These are phyloP conservation scores for Serendipita sp. DNA, from an alignment of 768 basidiomycete genomes.

Conservation along the genomic window DNA sequence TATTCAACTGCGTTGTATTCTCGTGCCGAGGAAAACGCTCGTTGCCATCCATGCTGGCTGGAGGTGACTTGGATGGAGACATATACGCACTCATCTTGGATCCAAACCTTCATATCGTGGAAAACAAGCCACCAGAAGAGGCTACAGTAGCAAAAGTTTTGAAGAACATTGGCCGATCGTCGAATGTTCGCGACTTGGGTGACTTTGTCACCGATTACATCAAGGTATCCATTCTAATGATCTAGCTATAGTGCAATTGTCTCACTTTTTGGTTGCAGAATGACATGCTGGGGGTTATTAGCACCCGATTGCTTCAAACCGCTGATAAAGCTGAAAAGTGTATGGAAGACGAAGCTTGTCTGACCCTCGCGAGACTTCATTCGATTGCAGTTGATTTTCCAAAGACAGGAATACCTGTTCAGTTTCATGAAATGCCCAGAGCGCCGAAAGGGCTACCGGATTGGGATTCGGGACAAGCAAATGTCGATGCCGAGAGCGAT, in stretches of 20 bases:
- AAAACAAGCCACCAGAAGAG: too few relatives aligned
- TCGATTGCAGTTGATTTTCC: slow-evolving; percentile 12
- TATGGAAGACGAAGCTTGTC: slow-evolving; percentile 7
- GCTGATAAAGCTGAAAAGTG: slow-evolving; percentile 10
- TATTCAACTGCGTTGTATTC: slow-evolving; percentile 13
- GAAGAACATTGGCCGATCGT: slow-evolving; percentile 29
- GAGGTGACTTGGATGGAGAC: slow-evolving; percentile 58
- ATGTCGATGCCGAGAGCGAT: slow-evolving; percentile 36
- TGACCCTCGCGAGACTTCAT: slow-evolving; percentile 13
- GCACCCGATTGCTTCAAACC: slow-evolving; percentile 11
- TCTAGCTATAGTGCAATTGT: too few relatives aligned
- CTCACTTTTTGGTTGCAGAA: neutral
- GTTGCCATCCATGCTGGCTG: slow-evolving; percentile 45
- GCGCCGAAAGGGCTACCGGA: slow-evolving; percentile 44
- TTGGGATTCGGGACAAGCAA: slow-evolving; percentile 47
- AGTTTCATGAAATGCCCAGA: neutral
- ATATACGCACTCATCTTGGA: slow-evolving; percentile 34
- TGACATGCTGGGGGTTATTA: slow-evolving; percentile 13
- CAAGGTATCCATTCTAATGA: slow-evolving; percentile 14
- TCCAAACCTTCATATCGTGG: neutral
- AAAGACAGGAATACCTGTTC: slow-evolving; percentile 10
- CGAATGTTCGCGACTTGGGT: slow-evolving; percentile 47
- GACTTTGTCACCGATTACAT: slow-evolving; percentile 59
- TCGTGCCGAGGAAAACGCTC: slow-evolving; percentile 39
- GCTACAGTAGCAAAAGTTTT: slow-evolving; percentile 12